phyloP scores from a whole-genome alignment of 176 grass and related monocot species.

The Rhynchospora breviuscula region DNA sequence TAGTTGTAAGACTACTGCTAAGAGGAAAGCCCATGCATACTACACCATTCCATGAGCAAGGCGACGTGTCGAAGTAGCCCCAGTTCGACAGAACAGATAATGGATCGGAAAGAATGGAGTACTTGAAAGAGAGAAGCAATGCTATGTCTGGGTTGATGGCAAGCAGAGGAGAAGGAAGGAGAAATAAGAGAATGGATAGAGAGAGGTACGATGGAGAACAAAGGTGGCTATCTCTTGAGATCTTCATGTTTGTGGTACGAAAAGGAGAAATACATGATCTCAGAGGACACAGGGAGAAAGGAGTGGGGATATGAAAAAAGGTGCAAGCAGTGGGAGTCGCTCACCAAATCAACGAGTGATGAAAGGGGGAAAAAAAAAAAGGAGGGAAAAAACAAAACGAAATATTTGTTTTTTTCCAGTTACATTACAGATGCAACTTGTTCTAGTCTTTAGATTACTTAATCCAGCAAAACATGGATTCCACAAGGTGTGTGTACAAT shows the following conservation, averaged over 20 bases:
- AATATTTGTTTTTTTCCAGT: neutral
- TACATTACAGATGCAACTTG: neutral
- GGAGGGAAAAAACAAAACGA: slow-evolving; percentile 12
- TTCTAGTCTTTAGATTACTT: neutral
- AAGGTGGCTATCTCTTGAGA: neutral
- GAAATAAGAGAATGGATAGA: slow-evolving; percentile 7
- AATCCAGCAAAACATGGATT: neutral
- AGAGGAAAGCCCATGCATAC: slow-evolving; percentile 51
- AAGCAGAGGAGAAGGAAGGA: slow-evolving; percentile 18
- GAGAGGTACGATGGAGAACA: neutral
- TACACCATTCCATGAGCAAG: slow-evolving; percentile 83
- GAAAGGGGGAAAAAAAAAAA: neutral
- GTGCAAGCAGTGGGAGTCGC: neutral
- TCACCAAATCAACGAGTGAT: slow-evolving; percentile 15
- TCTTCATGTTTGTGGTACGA: slow-evolving; percentile 18
- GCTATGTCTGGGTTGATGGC: slow-evolving; percentile 62
- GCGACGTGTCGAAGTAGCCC: slow-evolving; percentile 54
- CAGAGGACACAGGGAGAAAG: neutral
- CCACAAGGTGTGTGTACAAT: neutral
- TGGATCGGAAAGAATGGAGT: slow-evolving; percentile 56
- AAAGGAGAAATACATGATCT: slow-evolving; percentile 22
- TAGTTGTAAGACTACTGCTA: neutral
- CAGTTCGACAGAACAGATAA: slow-evolving; percentile 50
- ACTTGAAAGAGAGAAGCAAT: slow-evolving; percentile 69
- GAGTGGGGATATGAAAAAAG: neutral